phyloP scores from a whole-genome alignment of 441 rosid species.

The Kokia cookei region DNA sequence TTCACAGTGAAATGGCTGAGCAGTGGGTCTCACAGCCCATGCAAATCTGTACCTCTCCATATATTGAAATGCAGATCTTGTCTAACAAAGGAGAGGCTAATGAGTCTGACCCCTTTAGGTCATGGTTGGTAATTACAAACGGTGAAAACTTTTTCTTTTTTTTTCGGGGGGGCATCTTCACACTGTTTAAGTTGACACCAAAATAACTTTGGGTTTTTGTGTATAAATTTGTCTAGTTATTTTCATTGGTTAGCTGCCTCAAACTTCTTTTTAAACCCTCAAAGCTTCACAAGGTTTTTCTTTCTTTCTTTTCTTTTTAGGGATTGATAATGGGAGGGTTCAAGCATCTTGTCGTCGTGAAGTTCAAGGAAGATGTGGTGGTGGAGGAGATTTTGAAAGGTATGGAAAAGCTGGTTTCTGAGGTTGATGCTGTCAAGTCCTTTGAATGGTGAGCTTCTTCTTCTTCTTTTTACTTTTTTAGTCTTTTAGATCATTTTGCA shows the following conservation, averaged over 20 bases:
- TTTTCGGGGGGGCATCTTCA: slow-evolving; percentile 11
- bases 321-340: slow-evolving; percentile 30
- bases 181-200: slow-evolving; percentile 35
- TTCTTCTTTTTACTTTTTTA: background rate
- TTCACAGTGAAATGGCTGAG: slow-evolving; percentile 17
- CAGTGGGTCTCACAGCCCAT: slow-evolving; percentile 27
- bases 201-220: slow-evolving; percentile 19
- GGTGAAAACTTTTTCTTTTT: background rate
- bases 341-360: slow-evolving; percentile 80
- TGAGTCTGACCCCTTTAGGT: background rate
- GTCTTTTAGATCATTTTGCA: background rate
- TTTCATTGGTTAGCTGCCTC: background rate
- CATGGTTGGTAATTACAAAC: slow-evolving; percentile 4
- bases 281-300: background rate
- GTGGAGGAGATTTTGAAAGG: slow-evolving; percentile 74
- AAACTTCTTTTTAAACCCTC: background rate
- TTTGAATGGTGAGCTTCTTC: slow-evolving; percentile 56
- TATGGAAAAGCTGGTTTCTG: slow-evolving; percentile 69
- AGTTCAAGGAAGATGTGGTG: slow-evolving; percentile 63
- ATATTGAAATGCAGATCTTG: slow-evolving; percentile 24
- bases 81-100: slow-evolving; percentile 17
- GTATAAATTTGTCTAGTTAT: slow-evolving; percentile 12
- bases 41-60: slow-evolving; percentile 16
- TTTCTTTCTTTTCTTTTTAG: background rate
- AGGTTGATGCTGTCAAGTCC: slow-evolving; percentile 75